Percentiles rank a stretch among this genome's conserved stretches.
These are phyloP conservation scores for Wickerhamiella siamensis DNA, from an alignment of 805 yeast species.

Conservation along the genomic window DNA sequence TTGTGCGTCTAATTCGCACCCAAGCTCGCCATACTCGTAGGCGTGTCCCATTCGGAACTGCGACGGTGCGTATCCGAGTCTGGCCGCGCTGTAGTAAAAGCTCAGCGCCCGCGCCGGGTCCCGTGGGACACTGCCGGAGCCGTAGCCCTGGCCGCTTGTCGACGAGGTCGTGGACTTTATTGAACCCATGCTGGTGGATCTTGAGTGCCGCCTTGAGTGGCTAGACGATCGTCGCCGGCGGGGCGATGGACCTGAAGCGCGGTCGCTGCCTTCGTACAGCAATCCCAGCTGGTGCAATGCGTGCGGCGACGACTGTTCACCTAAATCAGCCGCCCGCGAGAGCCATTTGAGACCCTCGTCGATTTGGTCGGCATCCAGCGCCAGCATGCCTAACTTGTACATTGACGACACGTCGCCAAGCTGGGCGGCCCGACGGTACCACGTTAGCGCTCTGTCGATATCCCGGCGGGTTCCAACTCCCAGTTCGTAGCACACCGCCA, in stretches of 20 bases:
- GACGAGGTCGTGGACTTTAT: neutral
- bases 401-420: slow-evolving; percentile 49
- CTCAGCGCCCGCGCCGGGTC: slow-evolving; percentile 32
- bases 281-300: slow-evolving; percentile 45
- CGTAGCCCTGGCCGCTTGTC: slow-evolving; percentile 1
- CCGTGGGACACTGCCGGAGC: slow-evolving; percentile 14
- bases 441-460: slow-evolving; percentile 33
- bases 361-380: slow-evolving; percentile 35
- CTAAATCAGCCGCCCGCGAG: slow-evolving; percentile 32
- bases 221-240: neutral
- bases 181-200: neutral
- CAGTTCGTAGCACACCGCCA: slow-evolving; percentile 58
- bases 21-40: slow-evolving; percentile 54
- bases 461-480: slow-evolving; percentile 40
- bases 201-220: neutral
- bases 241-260: slow-evolving; percentile 14
- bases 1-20: slow-evolving; percentile 37
- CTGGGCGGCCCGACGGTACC: slow-evolving; percentile 48
- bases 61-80: slow-evolving; percentile 46
- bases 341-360: slow-evolving; percentile 38
- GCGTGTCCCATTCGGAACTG: slow-evolving; percentile 59
- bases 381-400: slow-evolving; percentile 60
- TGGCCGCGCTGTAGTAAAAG: slow-evolving; percentile 38
- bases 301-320: slow-evolving; percentile 36
- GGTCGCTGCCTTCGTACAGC: slow-evolving; percentile 35